A percentile compares a stretch with the other conserved stretches of the same genome.
These are phyloP conservation scores for Capillidium rhysosporum DNA, from an alignment of 371 early-diverging fungal species.

Conservation along the genomic window DNA sequence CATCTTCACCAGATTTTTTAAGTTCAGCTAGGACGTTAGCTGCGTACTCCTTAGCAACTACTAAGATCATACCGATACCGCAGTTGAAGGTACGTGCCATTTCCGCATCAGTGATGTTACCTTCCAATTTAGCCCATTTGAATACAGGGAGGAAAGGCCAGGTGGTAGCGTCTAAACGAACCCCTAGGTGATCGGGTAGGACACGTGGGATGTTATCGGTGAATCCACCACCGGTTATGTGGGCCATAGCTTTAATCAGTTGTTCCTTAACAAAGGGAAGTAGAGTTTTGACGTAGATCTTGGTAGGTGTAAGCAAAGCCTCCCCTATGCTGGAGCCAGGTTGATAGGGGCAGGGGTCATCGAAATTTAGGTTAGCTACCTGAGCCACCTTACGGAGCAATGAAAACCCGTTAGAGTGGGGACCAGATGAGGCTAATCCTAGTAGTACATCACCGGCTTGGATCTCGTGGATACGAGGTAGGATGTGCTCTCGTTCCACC, in stretches of 20 bases:
- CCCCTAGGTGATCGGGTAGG: conserved; percentile 59
- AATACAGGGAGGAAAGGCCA: conserved; percentile 84
- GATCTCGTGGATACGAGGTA: conserved; percentile 66
- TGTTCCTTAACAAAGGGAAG: conserved; percentile 55
- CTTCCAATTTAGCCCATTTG: conserved; percentile 77
- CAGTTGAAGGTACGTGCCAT: conserved; percentile 96
- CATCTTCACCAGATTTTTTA: conserved; percentile 35
- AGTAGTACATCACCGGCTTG: conserved; percentile 64
- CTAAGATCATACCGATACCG: conserved; percentile 92
- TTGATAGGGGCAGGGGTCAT: conserved; percentile 69
- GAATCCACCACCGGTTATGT: conserved; percentile 97
- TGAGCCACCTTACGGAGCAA: conserved; percentile 80
- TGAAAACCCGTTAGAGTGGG: conserved; percentile 95
- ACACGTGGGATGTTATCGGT: conserved; percentile 92
- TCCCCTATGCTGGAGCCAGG: conserved; percentile 38
- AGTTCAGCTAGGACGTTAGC: conserved; percentile 34
- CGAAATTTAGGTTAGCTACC: conserved; percentile 45
- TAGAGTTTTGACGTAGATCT: conserved; percentile 81
- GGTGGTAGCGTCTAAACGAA: conserved; percentile 48
- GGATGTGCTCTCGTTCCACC: conserved; percentile 68
- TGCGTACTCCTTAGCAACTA: conserved; percentile 45
- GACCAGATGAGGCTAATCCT: conserved; percentile 81
- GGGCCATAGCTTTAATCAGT: conserved; percentile 85
- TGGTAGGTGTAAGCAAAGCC: conserved; percentile 78
- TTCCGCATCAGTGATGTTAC: conserved; percentile 54